Percentiles rank a stretch among this genome's conserved stretches.
phyloP scores from a whole-genome alignment of 495 filamentous ascomycete species.

The Endocarpon pusillum region DNA sequence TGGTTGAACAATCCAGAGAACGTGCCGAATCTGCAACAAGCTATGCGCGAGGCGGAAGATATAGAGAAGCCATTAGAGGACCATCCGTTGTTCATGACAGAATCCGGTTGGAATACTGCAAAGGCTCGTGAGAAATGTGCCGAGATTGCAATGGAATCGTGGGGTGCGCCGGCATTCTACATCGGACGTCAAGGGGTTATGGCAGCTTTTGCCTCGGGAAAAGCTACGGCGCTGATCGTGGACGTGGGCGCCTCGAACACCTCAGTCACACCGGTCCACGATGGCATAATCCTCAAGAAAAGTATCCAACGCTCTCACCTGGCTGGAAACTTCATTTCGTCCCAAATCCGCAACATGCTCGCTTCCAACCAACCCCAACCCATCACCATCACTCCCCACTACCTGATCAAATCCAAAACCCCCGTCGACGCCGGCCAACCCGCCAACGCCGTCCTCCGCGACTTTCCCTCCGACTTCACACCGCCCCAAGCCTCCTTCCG shows the following conservation, averaged over 20 bases:
- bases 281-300: constrained; percentile 85
- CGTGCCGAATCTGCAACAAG: constrained; percentile 38
- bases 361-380: constrained; percentile 50
- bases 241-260: constrained; percentile 86
- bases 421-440: constrained; percentile 78
- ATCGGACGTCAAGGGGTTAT: constrained; percentile 53
- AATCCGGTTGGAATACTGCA: constrained; percentile 76
- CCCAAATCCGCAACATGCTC: constrained; percentile 72
- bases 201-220: constrained; percentile 72
- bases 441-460: constrained; percentile 49
- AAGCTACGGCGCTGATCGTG: constrained; percentile 77
- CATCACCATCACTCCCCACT: constrained; percentile 70
- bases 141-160: constrained; percentile 89
- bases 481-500: constrained; percentile 59
- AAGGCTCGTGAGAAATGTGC: constrained; percentile 84
- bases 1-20: constrained; percentile 50
- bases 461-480: constrained; percentile 40
- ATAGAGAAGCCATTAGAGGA: constrained; percentile 69
- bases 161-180: constrained; percentile 88
- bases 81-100: constrained; percentile 83
- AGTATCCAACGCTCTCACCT: constrained; percentile 68
- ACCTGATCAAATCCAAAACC: constrained; percentile 68
- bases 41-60: constrained; percentile 51
- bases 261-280: constrained; percentile 79
- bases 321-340: constrained; percentile 75